Percentiles rank a stretch among this genome's conserved stretches.
Conservation (phyloP, 176 grass and related monocot species). For the Aegilops sharonensis region DNA sequence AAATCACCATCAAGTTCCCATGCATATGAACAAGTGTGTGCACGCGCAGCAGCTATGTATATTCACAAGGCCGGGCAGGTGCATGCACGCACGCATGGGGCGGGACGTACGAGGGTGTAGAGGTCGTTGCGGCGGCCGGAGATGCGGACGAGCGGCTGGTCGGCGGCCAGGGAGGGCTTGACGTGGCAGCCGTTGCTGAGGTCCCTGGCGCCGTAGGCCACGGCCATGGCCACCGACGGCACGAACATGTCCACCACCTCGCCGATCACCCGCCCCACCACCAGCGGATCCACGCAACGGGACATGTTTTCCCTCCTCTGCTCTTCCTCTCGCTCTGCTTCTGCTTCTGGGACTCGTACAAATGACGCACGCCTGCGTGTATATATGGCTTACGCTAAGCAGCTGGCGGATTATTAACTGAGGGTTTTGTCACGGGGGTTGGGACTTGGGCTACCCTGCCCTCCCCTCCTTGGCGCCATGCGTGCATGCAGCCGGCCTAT, state of each 20-base stretch:
- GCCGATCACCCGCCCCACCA: slow-evolving; percentile 81
- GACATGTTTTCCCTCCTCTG: slow-evolving; percentile 17
- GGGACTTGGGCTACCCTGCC: neutral
- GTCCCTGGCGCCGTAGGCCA: slow-evolving; percentile 60
- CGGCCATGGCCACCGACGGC: slow-evolving; percentile 60
- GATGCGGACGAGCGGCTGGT: slow-evolving; percentile 54
- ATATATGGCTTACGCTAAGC: neutral
- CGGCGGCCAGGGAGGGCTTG: slow-evolving; percentile 58
- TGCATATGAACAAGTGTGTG: neutral
- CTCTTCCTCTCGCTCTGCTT: too few relatives aligned
- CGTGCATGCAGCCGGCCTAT: neutral
- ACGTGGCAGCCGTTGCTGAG: slow-evolving; percentile 78
- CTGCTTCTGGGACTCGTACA: too few relatives aligned
- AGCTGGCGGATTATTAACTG: neutral
- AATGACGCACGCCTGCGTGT: neutral
- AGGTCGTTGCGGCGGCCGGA: slow-evolving; percentile 56
- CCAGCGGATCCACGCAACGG: slow-evolving; percentile 68
- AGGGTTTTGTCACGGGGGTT: slow-evolving; percentile 16
- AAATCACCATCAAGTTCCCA: neutral
- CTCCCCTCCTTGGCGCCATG: neutral
- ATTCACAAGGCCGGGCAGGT: neutral
- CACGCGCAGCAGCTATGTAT: too few relatives aligned
- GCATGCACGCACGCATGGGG: neutral
- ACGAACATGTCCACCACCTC: slow-evolving; percentile 89
- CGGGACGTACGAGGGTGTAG: slow-evolving; percentile 54